These are phyloP conservation scores for Trichoderma endophyticum DNA, from an alignment of 2,329 filamentous ascomycete genomes.

Conservation along the genomic window DNA sequence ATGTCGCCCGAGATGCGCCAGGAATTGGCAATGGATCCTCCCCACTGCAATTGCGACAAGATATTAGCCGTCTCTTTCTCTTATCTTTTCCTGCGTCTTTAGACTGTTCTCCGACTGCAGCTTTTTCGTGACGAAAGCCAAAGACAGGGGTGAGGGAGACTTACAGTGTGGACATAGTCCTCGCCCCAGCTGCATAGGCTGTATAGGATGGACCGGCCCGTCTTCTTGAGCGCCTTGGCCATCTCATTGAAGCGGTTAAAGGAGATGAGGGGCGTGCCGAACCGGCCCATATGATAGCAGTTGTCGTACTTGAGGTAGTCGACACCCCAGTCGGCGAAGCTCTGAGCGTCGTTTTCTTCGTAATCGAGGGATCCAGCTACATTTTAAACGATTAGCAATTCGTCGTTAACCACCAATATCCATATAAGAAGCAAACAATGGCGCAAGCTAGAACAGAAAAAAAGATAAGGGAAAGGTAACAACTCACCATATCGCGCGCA, in stretches of 20 bases:
- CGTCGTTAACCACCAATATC: not conserved
- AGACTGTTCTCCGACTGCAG: not conserved
- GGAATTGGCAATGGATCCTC: slow-evolving; percentile 27
- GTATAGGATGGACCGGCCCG: slow-evolving; percentile 32
- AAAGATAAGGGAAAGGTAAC: not conserved
- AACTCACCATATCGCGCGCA: slow-evolving; percentile 37
- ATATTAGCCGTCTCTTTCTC: not conserved
- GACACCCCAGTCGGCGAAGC: slow-evolving; percentile 51
- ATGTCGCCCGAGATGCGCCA: slow-evolving; percentile 36
- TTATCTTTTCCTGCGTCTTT: not conserved
- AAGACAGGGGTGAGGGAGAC: not conserved
- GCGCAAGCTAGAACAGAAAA: not conserved
- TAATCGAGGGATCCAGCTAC: slow-evolving; percentile 46
- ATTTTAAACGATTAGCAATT: slow-evolving; percentile 13
- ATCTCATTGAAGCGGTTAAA: slow-evolving; percentile 25
- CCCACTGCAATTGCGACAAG: not conserved
- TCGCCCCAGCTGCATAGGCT: slow-evolving; percentile 37
- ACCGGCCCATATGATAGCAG: slow-evolving; percentile 30
- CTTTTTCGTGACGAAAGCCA: not conserved
- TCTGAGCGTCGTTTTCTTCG: slow-evolving; percentile 50
- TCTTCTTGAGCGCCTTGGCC: slow-evolving; percentile 33
- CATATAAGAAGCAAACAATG: not conserved
- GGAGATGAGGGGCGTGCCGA: slow-evolving; percentile 14
- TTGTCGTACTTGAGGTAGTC: slow-evolving; percentile 55
- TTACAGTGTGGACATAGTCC: slow-evolving; percentile 13